These are phyloP conservation scores for Alternaria burnsii DNA, from an alignment of 2,329 filamentous ascomycete species.

Conservation along the genomic window DNA sequence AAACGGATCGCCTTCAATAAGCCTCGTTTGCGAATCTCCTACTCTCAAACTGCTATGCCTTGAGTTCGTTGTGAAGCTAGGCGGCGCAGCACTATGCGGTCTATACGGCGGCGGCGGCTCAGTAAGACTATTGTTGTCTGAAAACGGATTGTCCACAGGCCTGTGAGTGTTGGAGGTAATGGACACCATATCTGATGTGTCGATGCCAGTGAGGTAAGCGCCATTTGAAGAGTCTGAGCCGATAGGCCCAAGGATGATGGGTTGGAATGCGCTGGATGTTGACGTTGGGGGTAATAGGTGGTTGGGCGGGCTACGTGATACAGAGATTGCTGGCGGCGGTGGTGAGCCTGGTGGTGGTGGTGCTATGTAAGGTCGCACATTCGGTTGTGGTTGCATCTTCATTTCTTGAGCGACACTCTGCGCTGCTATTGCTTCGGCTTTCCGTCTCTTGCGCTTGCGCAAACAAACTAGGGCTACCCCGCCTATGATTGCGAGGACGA, in stretches of 20 bases:
- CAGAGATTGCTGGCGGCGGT: neutral
- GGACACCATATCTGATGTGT: slow-evolving; percentile 49
- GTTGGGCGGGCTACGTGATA: slow-evolving; percentile 21
- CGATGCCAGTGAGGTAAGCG: slow-evolving; percentile 50
- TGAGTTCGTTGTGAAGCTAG: slow-evolving; percentile 41
- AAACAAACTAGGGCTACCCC: slow-evolving; percentile 36
- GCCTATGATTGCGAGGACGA: slow-evolving; percentile 38
- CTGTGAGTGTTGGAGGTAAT: slow-evolving; percentile 34
- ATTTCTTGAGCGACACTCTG: slow-evolving; percentile 33
- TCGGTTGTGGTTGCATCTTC: slow-evolving; percentile 32
- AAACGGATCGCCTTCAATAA: slow-evolving; percentile 45
- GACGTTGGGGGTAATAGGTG: slow-evolving; percentile 28
- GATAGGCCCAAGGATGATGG: slow-evolving; percentile 49
- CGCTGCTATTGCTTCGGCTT: slow-evolving; percentile 10
- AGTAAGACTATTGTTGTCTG: slow-evolving; percentile 37
- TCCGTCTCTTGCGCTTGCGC: slow-evolving; percentile 42
- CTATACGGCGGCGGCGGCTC: slow-evolving; percentile 51
- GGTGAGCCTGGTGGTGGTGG: slow-evolving; percentile 18
- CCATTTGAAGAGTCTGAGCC: slow-evolving; percentile 38
- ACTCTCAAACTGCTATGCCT: slow-evolving; percentile 45
- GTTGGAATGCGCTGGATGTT: slow-evolving; percentile 27
- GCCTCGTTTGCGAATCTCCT: slow-evolving; percentile 31
- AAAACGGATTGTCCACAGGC: slow-evolving; percentile 40
- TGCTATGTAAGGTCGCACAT: slow-evolving; percentile 29
- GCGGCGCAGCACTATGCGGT: slow-evolving; percentile 41